Evolutionary conservation across 108 stramenopile species (phyloP), one percentile per base, ranked within the genome.

Genomic region (Cyclotella cryptica): DNA sequence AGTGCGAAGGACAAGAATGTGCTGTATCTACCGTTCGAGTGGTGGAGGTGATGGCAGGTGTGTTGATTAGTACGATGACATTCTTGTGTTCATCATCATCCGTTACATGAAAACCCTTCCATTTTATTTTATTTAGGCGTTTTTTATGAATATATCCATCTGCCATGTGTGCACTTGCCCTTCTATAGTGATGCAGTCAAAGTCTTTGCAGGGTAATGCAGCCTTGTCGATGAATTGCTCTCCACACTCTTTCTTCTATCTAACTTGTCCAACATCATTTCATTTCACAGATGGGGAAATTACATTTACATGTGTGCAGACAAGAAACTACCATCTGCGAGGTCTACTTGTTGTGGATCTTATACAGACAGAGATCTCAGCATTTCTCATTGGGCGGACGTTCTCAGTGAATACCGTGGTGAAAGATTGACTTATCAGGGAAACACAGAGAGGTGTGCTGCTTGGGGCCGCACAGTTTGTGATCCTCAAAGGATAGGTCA

Each of bases 91-190:
- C n/a, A n/a, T n/a, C 15, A n/a, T n/a, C n/a, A n/a, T n/a, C n/a
- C n/a, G n/a, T n/a, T n/a, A n/a, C n/a, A n/a, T n/a, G n/a, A n/a
- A n/a, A n/a, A n/a, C 21, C 55, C 19, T 57, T 18, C 12, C 15
- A 8, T 61, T 29, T 29, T 35, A 10, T 10, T 27, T 18, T 39
- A 27, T 30, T 1, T 60, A 41, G 83, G 80, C 10, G 64, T 87
- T 6, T 89, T 66, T 55, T 92, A 87, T 66, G 91, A 89, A 49
- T 88, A 89, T 68, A 41, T 89, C 2, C 88, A 55, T 21, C 52
- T 44, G 12, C 79, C 89, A 0, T 92, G 91, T 78, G 91, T 92
- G 3, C 27, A 89, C 29, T 79, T 83, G 64, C 80, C 87, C 0
- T 89, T 87, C 35, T 88, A 76, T 61, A 13, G 76, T 10, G 79